These are phyloP conservation scores for Melampsora americana DNA, from an alignment of 1,284 basidiomycete species.

Conservation along the genomic window DNA sequence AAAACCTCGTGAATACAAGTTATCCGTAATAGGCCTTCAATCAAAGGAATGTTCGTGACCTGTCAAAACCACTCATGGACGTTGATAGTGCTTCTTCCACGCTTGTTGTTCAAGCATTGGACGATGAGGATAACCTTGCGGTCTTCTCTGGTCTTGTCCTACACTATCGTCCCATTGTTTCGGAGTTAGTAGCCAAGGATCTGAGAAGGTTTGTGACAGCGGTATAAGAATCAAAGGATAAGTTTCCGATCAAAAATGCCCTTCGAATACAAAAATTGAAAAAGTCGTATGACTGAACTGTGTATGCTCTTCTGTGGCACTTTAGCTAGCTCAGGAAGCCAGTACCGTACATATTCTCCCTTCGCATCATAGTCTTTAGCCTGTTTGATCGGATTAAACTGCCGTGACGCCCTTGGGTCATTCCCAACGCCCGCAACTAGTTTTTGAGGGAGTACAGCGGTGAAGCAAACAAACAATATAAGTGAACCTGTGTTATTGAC, in stretches of 20 bases:
- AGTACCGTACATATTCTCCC: constrained; percentile 59
- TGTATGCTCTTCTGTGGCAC: constrained; percentile 54
- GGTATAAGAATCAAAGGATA: too few relatives aligned
- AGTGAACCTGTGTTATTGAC: not conserved
- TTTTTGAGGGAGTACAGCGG: too few relatives aligned
- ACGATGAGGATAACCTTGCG: constrained; percentile 20
- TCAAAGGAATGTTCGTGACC: not conserved
- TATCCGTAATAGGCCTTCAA: not conserved
- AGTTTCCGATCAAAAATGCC: too few relatives aligned
- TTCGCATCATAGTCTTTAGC: constrained; percentile 60
- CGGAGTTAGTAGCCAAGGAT: constrained; percentile 31
- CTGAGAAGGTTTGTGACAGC: not conserved
- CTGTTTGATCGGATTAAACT: constrained; percentile 63
- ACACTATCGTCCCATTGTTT: constrained; percentile 20
- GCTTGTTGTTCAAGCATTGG: constrained; percentile 38
- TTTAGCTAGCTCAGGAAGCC: constrained; percentile 58
- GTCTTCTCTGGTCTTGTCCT: not conserved
- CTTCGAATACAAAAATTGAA: not conserved
- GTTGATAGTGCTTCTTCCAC: constrained; percentile 41
- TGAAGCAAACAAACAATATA: not conserved
- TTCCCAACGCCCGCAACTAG: constrained; percentile 60
- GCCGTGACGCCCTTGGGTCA: constrained; percentile 59
- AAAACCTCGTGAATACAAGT: too few relatives aligned
- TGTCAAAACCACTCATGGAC: constrained; percentile 6
- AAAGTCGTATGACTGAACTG: constrained; percentile 24